phyloP scores from a whole-genome alignment of 164 flowering plant species.

The Stephania japonica region DNA sequence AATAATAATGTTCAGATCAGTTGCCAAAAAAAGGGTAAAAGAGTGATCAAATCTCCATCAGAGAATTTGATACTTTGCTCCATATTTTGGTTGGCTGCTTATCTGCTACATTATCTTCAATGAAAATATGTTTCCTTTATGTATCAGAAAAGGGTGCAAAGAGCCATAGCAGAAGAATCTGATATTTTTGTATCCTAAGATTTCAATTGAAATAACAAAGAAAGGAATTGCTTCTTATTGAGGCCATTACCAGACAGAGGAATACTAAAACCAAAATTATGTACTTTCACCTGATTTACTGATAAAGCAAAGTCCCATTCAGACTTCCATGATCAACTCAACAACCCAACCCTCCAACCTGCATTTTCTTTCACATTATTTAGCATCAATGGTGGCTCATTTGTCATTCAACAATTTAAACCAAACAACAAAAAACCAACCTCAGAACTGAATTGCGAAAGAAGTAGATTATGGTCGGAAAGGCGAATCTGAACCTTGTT shows the following conservation, averaged over 20 bases:
- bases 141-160: neutral
- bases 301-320: conserved; percentile 24
- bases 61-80: neutral
- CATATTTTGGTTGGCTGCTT: neutral
- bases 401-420: conserved; percentile 8
- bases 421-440: neutral
- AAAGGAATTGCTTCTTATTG: conserved; percentile 48
- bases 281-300: conserved; percentile 27
- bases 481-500: neutral
- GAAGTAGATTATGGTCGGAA: neutral
- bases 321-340: conserved; percentile 9
- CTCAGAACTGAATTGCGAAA: neutral
- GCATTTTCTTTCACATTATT: neutral
- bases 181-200: neutral
- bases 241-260: conserved; percentile 28
- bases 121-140: neutral
- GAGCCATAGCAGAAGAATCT: conserved; percentile 1
- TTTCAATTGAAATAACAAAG: conserved; percentile 14
- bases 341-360: conserved; percentile 4
- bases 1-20: too few relatives aligned
- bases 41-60: neutral
- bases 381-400: neutral
- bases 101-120: neutral
- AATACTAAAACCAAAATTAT: conserved; percentile 46
- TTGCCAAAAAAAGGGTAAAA: too few relatives aligned